Conservation (phyloP, 805 yeast genomes). For the Yarrowia osloensis region DNA sequence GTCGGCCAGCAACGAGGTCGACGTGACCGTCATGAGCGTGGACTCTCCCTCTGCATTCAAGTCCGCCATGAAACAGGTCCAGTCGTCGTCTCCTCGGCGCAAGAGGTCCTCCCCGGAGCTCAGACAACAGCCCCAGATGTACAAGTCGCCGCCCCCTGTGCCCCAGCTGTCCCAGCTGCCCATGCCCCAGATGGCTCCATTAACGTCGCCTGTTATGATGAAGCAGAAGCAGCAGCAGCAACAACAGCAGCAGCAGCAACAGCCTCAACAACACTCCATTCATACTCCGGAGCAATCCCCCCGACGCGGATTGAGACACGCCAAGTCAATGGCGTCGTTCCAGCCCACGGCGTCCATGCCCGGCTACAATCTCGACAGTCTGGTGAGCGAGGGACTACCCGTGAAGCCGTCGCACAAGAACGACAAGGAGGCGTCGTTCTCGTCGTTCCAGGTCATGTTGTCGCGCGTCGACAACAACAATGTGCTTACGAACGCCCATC, state of each 20-base stretch:
- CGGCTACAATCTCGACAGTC: conserved; percentile 3
- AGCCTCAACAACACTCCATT: not conserved
- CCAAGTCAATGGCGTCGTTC: conserved; percentile 13
- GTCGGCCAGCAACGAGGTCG: not conserved
- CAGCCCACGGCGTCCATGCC: conserved; percentile 19
- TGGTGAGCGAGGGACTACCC: conserved; percentile 1
- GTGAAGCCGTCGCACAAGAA: not conserved
- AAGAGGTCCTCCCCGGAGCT: conserved; percentile 18
- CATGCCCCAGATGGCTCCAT: conserved; percentile 16
- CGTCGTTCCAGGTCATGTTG: conserved; percentile 26
- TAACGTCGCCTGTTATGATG: not conserved
- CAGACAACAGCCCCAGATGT: conserved; percentile 13
- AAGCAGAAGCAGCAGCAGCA: not conserved
- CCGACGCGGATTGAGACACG: not conserved
- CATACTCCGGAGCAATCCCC: conserved; percentile 8
- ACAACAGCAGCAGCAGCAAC: not conserved
- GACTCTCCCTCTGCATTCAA: conserved; percentile 30
- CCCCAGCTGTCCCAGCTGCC: conserved; percentile 13
- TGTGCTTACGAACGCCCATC: not conserved
- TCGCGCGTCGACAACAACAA: conserved; percentile 12
- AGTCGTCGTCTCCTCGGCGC: conserved; percentile 25
- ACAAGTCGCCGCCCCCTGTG: conserved; percentile 10
- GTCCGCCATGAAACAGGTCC: conserved; percentile 30
- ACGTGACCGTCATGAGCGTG: conserved; percentile 28
- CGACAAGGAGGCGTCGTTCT: conserved; percentile 12